Conservation (phyloP, 2,329 filamentous ascomycete species). For the Juglanconis oblonga region DNA sequence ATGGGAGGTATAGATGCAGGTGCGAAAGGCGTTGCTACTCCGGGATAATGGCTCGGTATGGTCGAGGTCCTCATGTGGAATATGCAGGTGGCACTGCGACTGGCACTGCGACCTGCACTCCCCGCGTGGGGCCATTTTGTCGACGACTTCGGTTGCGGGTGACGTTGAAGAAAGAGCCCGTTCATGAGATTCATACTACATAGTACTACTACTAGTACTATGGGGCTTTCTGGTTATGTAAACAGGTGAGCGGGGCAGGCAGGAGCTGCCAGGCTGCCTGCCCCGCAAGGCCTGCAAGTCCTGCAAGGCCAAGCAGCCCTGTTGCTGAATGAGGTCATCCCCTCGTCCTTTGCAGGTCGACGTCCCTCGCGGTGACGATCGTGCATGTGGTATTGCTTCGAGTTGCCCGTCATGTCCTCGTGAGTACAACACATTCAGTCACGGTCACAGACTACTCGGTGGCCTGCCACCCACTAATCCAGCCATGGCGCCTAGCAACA, state of each 20-base stretch:
- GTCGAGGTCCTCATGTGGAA: no score
- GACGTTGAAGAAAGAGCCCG: background rate
- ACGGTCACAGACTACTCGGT: background rate
- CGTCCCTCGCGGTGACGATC: background rate
- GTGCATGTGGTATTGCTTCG: background rate
- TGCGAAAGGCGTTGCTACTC: no score
- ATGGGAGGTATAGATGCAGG: no score
- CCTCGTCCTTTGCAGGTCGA: background rate
- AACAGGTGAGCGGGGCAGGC: background rate
- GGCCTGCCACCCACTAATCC: conserved; percentile 1
- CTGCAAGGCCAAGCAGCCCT: background rate
- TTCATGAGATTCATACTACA: background rate
- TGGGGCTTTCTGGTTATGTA: background rate
- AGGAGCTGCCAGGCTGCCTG: background rate
- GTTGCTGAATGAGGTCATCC: conserved; percentile 11
- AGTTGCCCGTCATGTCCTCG: conserved; percentile 4
- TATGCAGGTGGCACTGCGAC: no score
- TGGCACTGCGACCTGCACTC: no score
- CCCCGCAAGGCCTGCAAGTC: background rate
- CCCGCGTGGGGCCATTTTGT: no score
- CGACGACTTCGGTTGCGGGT: background rate
- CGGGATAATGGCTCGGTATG: no score
- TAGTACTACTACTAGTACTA: background rate
- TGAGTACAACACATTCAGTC: background rate
- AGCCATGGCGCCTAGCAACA: conserved; percentile 32